Conservation (phyloP, 768 basidiomycete genomes). For the Tylopilus vinaceipallidus region DNA sequence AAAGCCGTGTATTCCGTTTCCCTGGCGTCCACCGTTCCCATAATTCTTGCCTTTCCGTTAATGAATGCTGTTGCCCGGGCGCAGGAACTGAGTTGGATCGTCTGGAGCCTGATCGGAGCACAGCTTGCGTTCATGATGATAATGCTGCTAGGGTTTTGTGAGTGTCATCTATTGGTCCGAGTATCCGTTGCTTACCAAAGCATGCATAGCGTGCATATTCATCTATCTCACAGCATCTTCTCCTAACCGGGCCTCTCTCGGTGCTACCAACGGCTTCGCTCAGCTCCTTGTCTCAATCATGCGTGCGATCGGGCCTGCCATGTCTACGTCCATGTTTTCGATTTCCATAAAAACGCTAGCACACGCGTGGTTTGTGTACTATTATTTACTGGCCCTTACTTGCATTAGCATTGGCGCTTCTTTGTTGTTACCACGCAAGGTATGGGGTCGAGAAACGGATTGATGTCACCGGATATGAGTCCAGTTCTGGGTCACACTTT, state of each 20-base stretch:
- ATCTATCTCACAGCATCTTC: constrained; percentile 67
- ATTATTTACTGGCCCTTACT: constrained; percentile 21
- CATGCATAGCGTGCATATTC: constrained; percentile 58
- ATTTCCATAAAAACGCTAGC: constrained; percentile 49
- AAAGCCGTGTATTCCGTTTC: constrained; percentile 57
- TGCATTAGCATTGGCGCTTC: constrained; percentile 17
- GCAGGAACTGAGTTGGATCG: constrained; percentile 43
- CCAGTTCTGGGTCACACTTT: too few species aligned
- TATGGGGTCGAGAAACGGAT: constrained; percentile 15
- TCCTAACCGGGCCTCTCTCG: constrained; percentile 64
- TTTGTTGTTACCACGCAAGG: constrained; percentile 26
- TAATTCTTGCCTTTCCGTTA: constrained; percentile 59
- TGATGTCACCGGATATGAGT: too few species aligned
- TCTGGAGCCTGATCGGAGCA: constrained; percentile 51
- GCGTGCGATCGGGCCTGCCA: constrained; percentile 52
- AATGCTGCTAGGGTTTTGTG: constrained; percentile 57
- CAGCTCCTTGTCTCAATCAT: constrained; percentile 42
- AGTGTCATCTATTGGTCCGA: constrained; percentile 17
- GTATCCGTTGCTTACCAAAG: neutral
- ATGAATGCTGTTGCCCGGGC: constrained; percentile 53
- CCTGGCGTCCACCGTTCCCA: constrained; percentile 47
- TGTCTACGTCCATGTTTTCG: constrained; percentile 65
- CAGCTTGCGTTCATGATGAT: constrained; percentile 49
- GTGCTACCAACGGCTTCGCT: constrained; percentile 67
- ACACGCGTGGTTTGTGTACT: constrained; percentile 30